Percentiles rank a stretch among this genome's conserved stretches.
These are phyloP conservation scores for Candida adriatica DNA, from an alignment of 805 yeast genomes.

Conservation along the genomic window DNA sequence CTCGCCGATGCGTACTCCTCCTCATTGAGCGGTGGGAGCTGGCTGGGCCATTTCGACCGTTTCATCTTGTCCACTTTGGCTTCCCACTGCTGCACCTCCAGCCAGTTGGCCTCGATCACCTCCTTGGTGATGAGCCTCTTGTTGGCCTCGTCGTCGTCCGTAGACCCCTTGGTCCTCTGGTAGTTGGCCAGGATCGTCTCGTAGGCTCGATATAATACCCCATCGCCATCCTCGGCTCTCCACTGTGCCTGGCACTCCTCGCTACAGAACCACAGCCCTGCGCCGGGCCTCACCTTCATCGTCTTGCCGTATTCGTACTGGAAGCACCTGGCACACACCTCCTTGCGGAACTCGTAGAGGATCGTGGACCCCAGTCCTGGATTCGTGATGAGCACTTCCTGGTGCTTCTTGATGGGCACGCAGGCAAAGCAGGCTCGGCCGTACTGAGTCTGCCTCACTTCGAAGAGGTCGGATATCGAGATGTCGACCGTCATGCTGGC, in stretches of 20 bases:
- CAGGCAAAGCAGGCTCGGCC: slow-evolving; percentile 61
- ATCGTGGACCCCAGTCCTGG: slow-evolving; percentile 43
- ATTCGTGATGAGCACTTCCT: slow-evolving; percentile 32
- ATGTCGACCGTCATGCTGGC: slow-evolving; percentile 15
- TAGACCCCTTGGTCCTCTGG: slow-evolving; percentile 25
- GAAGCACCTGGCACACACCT: slow-evolving; percentile 53
- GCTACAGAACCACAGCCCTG: slow-evolving; percentile 49
- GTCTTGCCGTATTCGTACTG: slow-evolving; percentile 39
- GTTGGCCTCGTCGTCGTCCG: slow-evolving; percentile 8
- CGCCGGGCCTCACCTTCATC: slow-evolving; percentile 38
- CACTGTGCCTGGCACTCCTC: slow-evolving; percentile 36
- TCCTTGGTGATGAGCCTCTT: slow-evolving; percentile 11
- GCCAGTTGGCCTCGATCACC: slow-evolving; percentile 32
- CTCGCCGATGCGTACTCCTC: slow-evolving; percentile 47
- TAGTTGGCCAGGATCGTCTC: slow-evolving; percentile 24
- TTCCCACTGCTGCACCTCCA: slow-evolving; percentile 32
- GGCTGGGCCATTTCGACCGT: slow-evolving; percentile 27
- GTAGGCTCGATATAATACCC: slow-evolving; percentile 29
- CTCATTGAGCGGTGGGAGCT: slow-evolving; percentile 40
- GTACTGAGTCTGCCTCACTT: slow-evolving; percentile 34
- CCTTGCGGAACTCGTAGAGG: slow-evolving; percentile 49
- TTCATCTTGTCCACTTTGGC: slow-evolving; percentile 26
- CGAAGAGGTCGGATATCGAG: slow-evolving; percentile 27
- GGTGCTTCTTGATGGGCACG: slow-evolving; percentile 31
- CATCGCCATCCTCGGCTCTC: slow-evolving; percentile 28